Evolutionary conservation across 2,329 filamentous ascomycete species (phyloP).

Genomic region (Calonectria hongkongensis): DNA sequence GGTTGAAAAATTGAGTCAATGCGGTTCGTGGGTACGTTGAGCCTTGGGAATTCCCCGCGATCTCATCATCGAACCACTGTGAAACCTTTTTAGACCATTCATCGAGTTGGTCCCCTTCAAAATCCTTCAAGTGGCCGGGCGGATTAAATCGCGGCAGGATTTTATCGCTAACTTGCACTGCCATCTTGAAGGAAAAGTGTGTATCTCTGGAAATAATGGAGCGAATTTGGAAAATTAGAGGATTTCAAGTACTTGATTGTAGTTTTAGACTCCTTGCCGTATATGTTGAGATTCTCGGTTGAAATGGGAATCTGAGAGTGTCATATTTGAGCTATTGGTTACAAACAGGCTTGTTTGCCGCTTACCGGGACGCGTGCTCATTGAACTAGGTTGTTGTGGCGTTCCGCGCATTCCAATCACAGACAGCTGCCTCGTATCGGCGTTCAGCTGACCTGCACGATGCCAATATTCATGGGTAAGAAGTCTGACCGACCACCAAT

Average conservation of each 20-base stretch:
- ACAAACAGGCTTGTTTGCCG: neutral
- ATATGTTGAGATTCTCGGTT: neutral
- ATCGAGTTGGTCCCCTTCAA: neutral
- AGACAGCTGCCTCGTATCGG: neutral
- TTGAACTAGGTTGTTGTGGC: neutral
- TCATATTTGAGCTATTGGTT: neutral
- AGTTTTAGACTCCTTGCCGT: neutral
- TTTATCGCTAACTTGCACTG: neutral
- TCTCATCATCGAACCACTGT: conserved; percentile 21
- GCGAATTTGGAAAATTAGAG: neutral
- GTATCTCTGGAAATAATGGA: neutral
- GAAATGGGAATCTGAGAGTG: neutral
- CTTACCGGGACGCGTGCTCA: neutral
- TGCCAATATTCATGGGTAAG: neutral
- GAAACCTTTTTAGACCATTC: conserved; percentile 7
- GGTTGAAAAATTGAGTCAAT: conserved; percentile 33
- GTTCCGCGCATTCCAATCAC: neutral
- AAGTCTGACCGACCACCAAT: neutral
- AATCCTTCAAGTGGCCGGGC: neutral
- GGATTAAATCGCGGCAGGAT: neutral
- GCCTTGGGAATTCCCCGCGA: neutral
- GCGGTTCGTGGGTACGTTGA: neutral
- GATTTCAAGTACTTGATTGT: neutral
- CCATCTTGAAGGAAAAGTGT: neutral
- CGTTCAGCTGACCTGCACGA: neutral